phyloP scores from a whole-genome alignment of 192 early-diverging fungal genomes.

The Coemansia sp. region DNA sequence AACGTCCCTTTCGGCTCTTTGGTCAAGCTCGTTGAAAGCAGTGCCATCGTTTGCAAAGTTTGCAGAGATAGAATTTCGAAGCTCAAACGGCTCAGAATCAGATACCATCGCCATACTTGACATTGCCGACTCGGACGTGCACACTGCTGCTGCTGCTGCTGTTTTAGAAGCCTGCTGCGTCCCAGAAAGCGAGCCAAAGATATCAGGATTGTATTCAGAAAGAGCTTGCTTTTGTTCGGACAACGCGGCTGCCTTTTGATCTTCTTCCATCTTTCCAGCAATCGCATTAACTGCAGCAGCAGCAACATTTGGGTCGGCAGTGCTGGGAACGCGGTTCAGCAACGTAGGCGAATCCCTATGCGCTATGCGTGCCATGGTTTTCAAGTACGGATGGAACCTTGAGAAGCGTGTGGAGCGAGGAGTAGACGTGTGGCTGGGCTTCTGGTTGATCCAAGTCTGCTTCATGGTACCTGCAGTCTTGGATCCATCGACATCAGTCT shows the following conservation, averaged over 20 bases:
- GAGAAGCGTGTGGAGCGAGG: slow-evolving; percentile 50
- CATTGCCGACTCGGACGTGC: background rate
- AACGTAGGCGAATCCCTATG: slow-evolving; percentile 41
- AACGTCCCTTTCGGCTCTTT: background rate
- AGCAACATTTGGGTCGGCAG: slow-evolving; percentile 43
- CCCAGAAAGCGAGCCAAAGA: background rate
- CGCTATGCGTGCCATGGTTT: slow-evolving; percentile 48
- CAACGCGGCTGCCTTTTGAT: background rate
- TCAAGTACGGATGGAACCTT: slow-evolving; percentile 55
- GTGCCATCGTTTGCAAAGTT: background rate
- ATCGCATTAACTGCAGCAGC: slow-evolving; percentile 48
- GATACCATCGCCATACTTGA: background rate
- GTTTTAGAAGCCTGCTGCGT: slow-evolving; percentile 1
- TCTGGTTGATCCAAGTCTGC: slow-evolving; percentile 36
- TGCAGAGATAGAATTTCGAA: background rate
- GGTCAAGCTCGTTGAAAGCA: background rate
- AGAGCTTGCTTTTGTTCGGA: background rate
- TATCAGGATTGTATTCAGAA: background rate
- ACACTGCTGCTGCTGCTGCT: background rate
- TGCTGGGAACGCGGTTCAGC: slow-evolving; percentile 48
- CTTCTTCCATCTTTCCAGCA: slow-evolving; percentile 19
- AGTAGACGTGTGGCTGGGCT: slow-evolving; percentile 18
- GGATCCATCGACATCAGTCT: slow-evolving; percentile 9
- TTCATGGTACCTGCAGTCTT: slow-evolving; percentile 14
- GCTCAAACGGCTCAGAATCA: background rate